Evolutionary conservation across 2,329 filamentous ascomycete species (phyloP), one percentile per base, ranked within the genome.

Genomic region (Paecilomyces sp.): DNA sequence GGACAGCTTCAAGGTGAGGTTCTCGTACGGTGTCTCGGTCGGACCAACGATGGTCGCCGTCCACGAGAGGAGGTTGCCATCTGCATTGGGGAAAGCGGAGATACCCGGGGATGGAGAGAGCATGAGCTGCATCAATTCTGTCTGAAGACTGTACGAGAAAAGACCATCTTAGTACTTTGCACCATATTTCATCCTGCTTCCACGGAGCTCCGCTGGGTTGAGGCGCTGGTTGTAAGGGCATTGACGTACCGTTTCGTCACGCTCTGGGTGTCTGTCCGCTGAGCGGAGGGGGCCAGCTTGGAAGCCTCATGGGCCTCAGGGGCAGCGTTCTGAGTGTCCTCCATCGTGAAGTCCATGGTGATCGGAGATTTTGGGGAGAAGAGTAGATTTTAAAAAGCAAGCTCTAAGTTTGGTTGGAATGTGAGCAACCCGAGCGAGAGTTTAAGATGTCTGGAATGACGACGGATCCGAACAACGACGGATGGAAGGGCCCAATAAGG

Each of bases 61-160:
- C 94, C 94, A 99, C 36, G 87, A 86, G 69, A 96, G 87, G 64
- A 97, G 84, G 80, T 97, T 94, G 73, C 91, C 90, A 72, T 95
- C 91, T 36, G 88, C 88, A 61, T 91, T 88, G 30, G 94, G 94
- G 75, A 99, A 99, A 64, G 95, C 95, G 59, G 92, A 96, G 70
- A 97, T 88, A 66, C 94, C 94, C 13, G 92, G 91, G 0, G 93
- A 92, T 1, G 92, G 88, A 51, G 92, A 92, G 68, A 92, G 92
- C 94, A 99, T 97, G 68, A 99, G 87, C 75, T 94, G 89, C 93
- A 99, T 97, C 67, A 99, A 84, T 78, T 99, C 94, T 55, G 92
- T 95, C 78, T 99, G 94, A 60, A 99, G 83, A 70, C 94, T 97
- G 71, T 33, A 63, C 25, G 31, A n/a, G 31, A 33, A 33, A 55